These are phyloP conservation scores for Casuarina equisetifolia DNA, from an alignment of 306 rosid species.

Conservation along the genomic window DNA sequence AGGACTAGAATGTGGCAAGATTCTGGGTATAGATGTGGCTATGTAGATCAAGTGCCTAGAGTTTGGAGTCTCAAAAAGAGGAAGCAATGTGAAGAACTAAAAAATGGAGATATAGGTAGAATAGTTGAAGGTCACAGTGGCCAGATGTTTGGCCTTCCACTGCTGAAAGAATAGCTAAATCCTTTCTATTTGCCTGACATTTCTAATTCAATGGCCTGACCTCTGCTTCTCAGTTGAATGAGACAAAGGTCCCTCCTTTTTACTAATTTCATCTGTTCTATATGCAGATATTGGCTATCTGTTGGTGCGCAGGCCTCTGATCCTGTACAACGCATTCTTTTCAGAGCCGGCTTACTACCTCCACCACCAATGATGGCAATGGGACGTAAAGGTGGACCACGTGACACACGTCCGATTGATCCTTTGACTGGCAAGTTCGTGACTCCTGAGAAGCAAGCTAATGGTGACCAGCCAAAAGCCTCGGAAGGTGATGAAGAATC, in stretches of 20 bases:
- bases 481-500: background rate
- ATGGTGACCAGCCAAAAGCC: conserved; percentile 20
- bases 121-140: background rate
- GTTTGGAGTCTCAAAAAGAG: background rate
- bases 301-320: conserved; percentile 97
- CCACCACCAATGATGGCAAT: conserved; percentile 91
- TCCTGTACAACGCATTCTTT: conserved; percentile 74
- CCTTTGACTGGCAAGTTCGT: conserved; percentile 59
- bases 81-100: no score
- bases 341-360: conserved; percentile 76
- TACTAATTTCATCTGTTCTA: background rate
- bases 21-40: background rate
- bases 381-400: conserved; percentile 80
- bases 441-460: conserved; percentile 41
- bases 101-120: background rate
- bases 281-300: conserved; percentile 88
- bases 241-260: conserved; percentile 11
- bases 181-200: background rate
- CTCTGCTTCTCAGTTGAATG: conserved; percentile 14
- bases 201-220: background rate
- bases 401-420: conserved; percentile 65
- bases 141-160: background rate
- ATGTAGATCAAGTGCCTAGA: background rate
- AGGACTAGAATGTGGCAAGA: background rate
- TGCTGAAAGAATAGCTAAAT: background rate